Percentiles rank a stretch among this genome's conserved stretches.
Conservation (phyloP, 1,139 yeast genomes). For the Suhomyces yuchorum region DNA sequence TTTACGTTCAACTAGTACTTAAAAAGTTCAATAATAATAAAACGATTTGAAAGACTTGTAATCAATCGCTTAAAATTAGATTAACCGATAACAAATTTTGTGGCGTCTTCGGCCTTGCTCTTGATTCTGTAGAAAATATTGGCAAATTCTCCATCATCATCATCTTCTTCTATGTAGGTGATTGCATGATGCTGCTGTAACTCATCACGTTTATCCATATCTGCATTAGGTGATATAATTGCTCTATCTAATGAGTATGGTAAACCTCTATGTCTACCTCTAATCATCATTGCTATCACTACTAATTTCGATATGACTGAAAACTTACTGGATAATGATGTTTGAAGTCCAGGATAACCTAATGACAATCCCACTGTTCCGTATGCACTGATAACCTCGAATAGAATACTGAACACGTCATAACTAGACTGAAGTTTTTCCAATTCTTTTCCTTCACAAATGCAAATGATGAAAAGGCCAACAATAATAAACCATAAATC, state of each 20-base stretch:
- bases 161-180: neutral
- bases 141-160: slow-evolving; percentile 1
- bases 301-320: slow-evolving; percentile 76
- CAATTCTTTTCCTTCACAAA: slow-evolving; percentile 75
- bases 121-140: neutral
- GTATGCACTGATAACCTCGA: slow-evolving; percentile 92
- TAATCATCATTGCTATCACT: slow-evolving; percentile 82
- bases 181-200: slow-evolving; percentile 64
- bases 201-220: slow-evolving; percentile 66
- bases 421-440: slow-evolving; percentile 51
- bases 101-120: neutral
- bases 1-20: neutral
- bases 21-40: no score
- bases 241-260: slow-evolving; percentile 96
- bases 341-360: slow-evolving; percentile 69
- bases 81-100: neutral
- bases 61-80: no score
- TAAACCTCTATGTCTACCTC: slow-evolving; percentile 96
- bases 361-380: slow-evolving; percentile 93
- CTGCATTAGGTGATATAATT: slow-evolving; percentile 78
- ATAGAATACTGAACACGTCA: slow-evolving; percentile 69
- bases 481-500: slow-evolving; percentile 93
- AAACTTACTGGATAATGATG: slow-evolving; percentile 77
- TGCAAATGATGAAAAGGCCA: slow-evolving; percentile 82
- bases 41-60: no score